Base-by-base conservation (phyloP, 1,139 yeast genomes). In the Hemisphaericaspora xylanilytica region DNA sequence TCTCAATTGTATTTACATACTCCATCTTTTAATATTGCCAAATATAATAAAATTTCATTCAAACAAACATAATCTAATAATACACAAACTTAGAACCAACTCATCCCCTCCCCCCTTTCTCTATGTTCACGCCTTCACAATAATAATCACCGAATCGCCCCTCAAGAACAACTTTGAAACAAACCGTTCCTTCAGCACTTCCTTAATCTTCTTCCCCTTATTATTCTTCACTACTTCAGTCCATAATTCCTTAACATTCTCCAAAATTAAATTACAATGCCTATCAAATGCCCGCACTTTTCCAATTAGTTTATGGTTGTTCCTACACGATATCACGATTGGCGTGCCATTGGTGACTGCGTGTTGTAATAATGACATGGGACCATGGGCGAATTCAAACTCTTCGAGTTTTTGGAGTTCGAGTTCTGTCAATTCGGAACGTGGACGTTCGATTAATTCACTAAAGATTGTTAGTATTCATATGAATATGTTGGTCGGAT, bases 241-340 rank as follows among this genome's bases (percentile, higher is more conserved):
- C 96, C 96, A 88, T 52, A 88, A 67, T 57, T 92, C 98, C 58
- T 86, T 88, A 31, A 92, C 97, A 53, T 89, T 88, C 54, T 88
- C 97, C 49, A 92, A 67, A 7, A 92, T 83, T 85, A 92, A 79
- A 59, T 92, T 92, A 46, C 96, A 85, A 61, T 92, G 99, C 55
- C 97, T 81, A 59, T 92, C 99, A 59, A 89, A 94, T 0, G 97
- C 97, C 56, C 86, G 85, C 36, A 92, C 94, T 49, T 86, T 80
- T 2, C 92, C 97, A 21, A 92, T 75, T 33, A 92, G 72, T 61
- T 92, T 92, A 56, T 89, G 96, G 61, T 90, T 90, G 59, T 92
- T 92, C 54, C 99, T 77, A 47, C 96, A 80, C 20, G 96, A 87
- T 50, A 92, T 86, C 41, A 92, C 78, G 4, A 94, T 87, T 20